Conservation (phyloP, 768 basidiomycete genomes). For the Agrocybe praecox region DNA sequence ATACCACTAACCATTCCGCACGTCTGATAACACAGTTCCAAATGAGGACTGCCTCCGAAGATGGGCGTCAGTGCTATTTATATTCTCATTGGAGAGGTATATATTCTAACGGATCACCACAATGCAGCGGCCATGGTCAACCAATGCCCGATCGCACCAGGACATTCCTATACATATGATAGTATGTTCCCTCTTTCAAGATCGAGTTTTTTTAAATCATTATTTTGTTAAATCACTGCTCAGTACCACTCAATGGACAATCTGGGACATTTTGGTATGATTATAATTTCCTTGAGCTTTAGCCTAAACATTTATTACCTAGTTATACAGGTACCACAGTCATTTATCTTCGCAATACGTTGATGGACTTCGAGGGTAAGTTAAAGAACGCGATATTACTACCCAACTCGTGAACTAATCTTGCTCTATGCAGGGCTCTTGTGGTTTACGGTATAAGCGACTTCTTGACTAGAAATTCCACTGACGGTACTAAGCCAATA, state of each 20-base stretch:
- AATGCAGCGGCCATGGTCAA: slow-evolving; percentile 26
- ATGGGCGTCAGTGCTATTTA: slow-evolving; percentile 33
- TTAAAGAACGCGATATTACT: background rate
- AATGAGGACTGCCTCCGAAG: slow-evolving; percentile 43
- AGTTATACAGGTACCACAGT: too few relatives aligned
- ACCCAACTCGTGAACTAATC: background rate
- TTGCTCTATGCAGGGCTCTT: slow-evolving; percentile 24
- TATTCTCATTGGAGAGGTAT: background rate
- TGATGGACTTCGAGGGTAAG: slow-evolving; percentile 20
- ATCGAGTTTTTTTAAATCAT: too few relatives aligned
- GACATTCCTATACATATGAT: slow-evolving; percentile 28
- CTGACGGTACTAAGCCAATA: too few relatives aligned
- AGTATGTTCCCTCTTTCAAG: too few relatives aligned
- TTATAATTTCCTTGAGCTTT: background rate
- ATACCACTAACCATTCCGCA: background rate
- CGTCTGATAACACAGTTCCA: slow-evolving; percentile 32
- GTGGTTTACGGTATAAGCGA: slow-evolving; percentile 31
- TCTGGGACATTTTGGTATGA: slow-evolving; percentile 35
- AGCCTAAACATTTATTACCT: too few relatives aligned
- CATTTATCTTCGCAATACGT: slow-evolving; percentile 24
- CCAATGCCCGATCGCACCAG: slow-evolving; percentile 32
- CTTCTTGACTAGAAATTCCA: too few relatives aligned
- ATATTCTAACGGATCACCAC: slow-evolving; percentile 11
- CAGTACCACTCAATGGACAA: slow-evolving; percentile 24
- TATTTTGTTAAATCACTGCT: too few relatives aligned